Percentiles rank a stretch among this genome's conserved stretches.
phyloP scores from a whole-genome alignment of 352 stramenopile genomes.

The Thraustochytrium sp. region DNA sequence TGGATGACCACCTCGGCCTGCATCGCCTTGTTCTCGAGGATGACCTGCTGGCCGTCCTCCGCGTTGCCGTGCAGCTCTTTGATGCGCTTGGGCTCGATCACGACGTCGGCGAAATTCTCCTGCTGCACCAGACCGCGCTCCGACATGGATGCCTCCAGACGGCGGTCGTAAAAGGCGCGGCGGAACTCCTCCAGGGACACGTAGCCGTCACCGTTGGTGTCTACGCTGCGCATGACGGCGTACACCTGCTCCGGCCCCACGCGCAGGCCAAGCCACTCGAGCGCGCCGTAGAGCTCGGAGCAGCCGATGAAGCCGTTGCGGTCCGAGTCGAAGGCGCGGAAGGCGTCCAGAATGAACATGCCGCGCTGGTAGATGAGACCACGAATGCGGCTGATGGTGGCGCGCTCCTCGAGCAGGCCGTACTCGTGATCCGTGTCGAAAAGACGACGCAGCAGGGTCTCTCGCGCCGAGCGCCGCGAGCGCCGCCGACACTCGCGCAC shows the following conservation, averaged over 20 bases:
- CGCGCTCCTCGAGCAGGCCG: constrained; percentile 79
- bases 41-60: constrained; percentile 19
- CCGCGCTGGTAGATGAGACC: constrained; percentile 50
- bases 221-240: constrained; percentile 73
- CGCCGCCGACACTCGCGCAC: constrained; percentile 81
- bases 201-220: constrained; percentile 74
- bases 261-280: constrained; percentile 71
- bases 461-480: constrained; percentile 85
- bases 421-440: constrained; percentile 95
- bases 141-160: background rate
- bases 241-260: constrained; percentile 52
- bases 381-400: constrained; percentile 70
- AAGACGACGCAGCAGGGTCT: constrained; percentile 89
- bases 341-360: constrained; percentile 76
- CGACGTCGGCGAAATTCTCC: background rate
- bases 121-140: background rate
- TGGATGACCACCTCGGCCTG: constrained; percentile 61
- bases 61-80: constrained; percentile 53
- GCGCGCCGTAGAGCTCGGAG: constrained; percentile 70
- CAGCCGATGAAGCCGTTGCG: constrained; percentile 72
- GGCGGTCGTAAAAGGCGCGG: constrained; percentile 57
- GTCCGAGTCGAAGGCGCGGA: constrained; percentile 76
- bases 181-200: constrained; percentile 86
- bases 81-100: constrained; percentile 52
- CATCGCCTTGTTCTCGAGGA: constrained; percentile 49